Base-by-base conservation (phyloP, 148 eudicot genomes). In the Chenopodium formosanum region DNA sequence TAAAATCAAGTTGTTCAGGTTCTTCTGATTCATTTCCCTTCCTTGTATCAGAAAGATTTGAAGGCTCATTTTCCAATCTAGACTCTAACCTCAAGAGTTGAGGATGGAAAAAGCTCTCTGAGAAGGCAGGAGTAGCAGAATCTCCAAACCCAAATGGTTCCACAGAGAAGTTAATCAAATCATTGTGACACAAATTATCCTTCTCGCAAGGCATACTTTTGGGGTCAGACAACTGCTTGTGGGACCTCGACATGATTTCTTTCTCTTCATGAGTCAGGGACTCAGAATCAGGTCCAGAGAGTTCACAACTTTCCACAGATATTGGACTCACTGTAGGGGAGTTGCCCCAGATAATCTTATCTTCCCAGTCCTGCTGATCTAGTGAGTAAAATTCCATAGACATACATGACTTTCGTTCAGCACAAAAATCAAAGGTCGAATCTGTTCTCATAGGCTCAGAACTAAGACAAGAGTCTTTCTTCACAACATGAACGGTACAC, bases 311-410 rank as follows among this genome's bases (percentile, higher is more conserved):
- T 81, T 88, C 97, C 37, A 84, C 86, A 78, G 88, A 73, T 83
- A 81, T 83, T 73, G 87, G 90, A 86, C 84, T 88, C 32, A 85
- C 75, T 27, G 81, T 37, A 80, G 98, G 93, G 44, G 98, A 90
- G 77, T 86, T 85, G 31, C 92, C 92, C 98, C 97, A 96, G 56
- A 96, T 87, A 79, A 96, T 96, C 83, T 82, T 76, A 53, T 92
- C 91, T 86, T 96, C 99, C 99, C 99, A 96, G 83, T 92, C 92
- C 76, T 90, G 90, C 85, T 94, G 98, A 86, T 96, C 98, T 84
- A 96, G 93, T 78, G 93, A 89, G 82, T 88, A 87, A 79, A 89
- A 90, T 73, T 89, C 86, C 72, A 85, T 86, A 31, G 91, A 84
- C 40, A 85, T 71, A 62, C 82, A 74, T 16, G 90, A 77, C 76